These are phyloP conservation scores for Cryptosporidium viatorum DNA, from an alignment of 169 alveolate genomes.

Conservation along the genomic window DNA sequence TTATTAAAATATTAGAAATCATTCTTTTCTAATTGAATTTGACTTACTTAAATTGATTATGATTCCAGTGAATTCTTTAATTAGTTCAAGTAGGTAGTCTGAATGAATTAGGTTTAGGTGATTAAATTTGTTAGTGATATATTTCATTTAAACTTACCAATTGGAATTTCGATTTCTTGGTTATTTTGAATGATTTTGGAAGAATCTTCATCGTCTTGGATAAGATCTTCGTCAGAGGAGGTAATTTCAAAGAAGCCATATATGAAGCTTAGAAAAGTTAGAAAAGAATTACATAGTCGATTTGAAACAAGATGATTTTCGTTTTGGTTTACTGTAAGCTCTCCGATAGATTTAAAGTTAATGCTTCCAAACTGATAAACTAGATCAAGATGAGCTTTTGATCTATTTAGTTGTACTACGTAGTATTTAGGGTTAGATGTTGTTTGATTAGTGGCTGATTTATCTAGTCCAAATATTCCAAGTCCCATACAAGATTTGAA, in stretches of 20 bases:
- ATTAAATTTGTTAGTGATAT: neutral
- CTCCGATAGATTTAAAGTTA: conserved; percentile 40
- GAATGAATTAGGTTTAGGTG: neutral
- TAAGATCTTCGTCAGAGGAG: conserved; percentile 10
- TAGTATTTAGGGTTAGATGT: conserved; percentile 47
- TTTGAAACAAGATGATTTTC: conserved; percentile 14
- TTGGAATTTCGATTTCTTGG: conserved; percentile 45
- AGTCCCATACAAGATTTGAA: conserved; percentile 38
- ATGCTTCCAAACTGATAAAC: conserved; percentile 39
- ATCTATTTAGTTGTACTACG: conserved; percentile 40
- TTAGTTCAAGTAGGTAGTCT: conserved; percentile 49
- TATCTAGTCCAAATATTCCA: conserved; percentile 56
- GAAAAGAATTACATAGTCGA: conserved; percentile 21
- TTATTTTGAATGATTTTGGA: neutral
- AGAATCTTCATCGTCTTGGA: neutral
- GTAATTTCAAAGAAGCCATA: conserved; percentile 54
- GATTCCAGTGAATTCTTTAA: conserved; percentile 40
- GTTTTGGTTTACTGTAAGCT: conserved; percentile 1
- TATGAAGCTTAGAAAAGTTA: conserved; percentile 29
- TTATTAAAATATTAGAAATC: neutral
- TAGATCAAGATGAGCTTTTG: conserved; percentile 26
- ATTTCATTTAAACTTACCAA: conserved; percentile 7
- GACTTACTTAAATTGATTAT: conserved; percentile 20
- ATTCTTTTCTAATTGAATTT: neutral
- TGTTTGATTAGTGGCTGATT: neutral